Evolutionary conservation across 75 land plant species (phyloP), one percentile per base, ranked within the genome.

Genomic region (Picea glauca): DNA sequence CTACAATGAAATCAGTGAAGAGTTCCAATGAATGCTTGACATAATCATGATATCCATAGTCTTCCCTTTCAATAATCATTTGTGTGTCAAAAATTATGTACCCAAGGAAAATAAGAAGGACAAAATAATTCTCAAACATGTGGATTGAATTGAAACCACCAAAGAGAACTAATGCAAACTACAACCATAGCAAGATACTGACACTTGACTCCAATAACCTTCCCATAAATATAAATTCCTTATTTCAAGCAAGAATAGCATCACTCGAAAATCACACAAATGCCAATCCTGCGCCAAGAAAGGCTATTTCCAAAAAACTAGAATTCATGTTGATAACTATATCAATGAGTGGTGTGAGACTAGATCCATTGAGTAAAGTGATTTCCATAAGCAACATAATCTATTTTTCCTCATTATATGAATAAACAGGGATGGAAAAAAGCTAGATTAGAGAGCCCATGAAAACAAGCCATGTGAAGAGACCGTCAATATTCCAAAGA

Each of bases 231-330:
- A 94, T 81, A 72, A 77, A 94, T 77, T 94, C 95, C 68, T 93
- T 80, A 2, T 93, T 87, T 72, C 70, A 84, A 23, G 95, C 95
- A 30, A 91, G 58, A 72, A 89, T 75, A 58, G 93, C 93, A 46
- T 93, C 95, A 13, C 76, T 91, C 57, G 95, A 89, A 80, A 94
- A 94, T 79, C 94, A 92, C 14, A 83, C 88, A 82, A 94, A 94
- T 2, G 92, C 88, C 21, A 92, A 64, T 12, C 84, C 86, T 43
- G 91, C 82, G 9, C 93, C 98, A 59, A 94, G 86, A 73, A 94
- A 89, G 2, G 93, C 93, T 62, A 79, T 83, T 18, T 87, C 78
- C 11, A 94, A 77, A 78, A 94, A 84, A 23, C 95, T 93, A n/a
- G n/a, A n/a, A n/a, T n/a, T n/a, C n/a, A n/a, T n/a, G n/a, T n/a